Conservation (phyloP, 2,329 filamentous ascomycete species). For the Fusarium continuum region DNA sequence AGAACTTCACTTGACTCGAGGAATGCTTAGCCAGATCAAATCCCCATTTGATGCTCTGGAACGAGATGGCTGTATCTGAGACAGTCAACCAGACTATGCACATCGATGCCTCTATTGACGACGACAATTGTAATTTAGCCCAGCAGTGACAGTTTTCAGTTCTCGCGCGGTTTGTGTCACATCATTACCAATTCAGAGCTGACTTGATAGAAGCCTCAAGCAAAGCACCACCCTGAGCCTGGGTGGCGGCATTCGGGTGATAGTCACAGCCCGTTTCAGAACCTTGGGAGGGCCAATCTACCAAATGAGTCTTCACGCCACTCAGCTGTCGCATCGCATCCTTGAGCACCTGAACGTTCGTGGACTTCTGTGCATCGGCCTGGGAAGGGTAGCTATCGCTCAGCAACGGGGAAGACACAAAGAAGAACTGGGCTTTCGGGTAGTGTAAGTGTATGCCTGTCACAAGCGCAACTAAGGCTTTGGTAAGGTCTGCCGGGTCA, state of each 20-base stretch:
- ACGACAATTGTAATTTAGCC: too few relatives aligned
- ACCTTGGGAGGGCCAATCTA: conserved; percentile 54
- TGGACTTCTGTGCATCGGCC: conserved; percentile 51
- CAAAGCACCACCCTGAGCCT: conserved; percentile 44
- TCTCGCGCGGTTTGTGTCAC: too few relatives aligned
- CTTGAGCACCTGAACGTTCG: conserved; percentile 48
- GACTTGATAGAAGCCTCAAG: conserved; percentile 43
- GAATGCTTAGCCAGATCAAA: too few relatives aligned
- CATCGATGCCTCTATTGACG: too few relatives aligned
- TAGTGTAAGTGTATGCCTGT: conserved; percentile 48
- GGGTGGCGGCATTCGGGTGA: conserved; percentile 52
- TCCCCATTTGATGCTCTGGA: too few relatives aligned
- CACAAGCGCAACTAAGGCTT: conserved; percentile 38
- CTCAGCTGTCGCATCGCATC: conserved; percentile 47
- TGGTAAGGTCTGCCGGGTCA: conserved; percentile 41
- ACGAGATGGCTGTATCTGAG: too few relatives aligned
- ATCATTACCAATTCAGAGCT: conserved; percentile 17
- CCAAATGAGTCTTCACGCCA: conserved; percentile 47
- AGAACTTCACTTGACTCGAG: too few relatives aligned
- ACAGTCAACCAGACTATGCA: too few relatives aligned
- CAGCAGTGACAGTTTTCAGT: too few relatives aligned
- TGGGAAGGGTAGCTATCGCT: conserved; percentile 50
- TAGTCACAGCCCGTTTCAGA: conserved; percentile 54
- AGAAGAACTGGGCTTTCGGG: conserved; percentile 50
- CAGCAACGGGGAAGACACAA: conserved; percentile 53